These are phyloP conservation scores for Candida broadrunensis DNA, from an alignment of 805 yeast species.

Conservation along the genomic window DNA sequence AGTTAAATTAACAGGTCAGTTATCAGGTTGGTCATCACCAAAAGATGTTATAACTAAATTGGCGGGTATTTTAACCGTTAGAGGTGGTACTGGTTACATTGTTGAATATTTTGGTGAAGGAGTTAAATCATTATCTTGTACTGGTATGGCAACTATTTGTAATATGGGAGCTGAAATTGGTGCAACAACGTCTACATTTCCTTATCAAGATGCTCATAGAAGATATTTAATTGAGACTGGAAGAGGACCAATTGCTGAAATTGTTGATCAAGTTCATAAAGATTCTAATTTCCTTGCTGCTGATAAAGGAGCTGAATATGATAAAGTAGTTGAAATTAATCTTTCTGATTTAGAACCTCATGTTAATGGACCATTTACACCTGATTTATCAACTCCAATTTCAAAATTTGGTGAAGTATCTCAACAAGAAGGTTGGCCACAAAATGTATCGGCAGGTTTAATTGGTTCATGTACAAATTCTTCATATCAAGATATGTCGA, in stretches of 20 bases:
- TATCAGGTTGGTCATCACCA: slow-evolving; percentile 95
- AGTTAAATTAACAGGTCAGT: slow-evolving; percentile 84
- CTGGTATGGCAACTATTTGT: slow-evolving; percentile 99
- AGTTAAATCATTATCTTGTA: slow-evolving; percentile 82
- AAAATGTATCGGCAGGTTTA: slow-evolving; percentile 82
- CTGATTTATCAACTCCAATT: slow-evolving; percentile 93
- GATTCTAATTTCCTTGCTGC: slow-evolving; percentile 68
- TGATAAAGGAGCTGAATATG: slow-evolving; percentile 87
- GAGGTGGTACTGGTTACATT: slow-evolving; percentile 97
- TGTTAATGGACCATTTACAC: slow-evolving; percentile 97
- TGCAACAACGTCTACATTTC: slow-evolving; percentile 97
- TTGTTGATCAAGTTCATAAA: slow-evolving; percentile 63
- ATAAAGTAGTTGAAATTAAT: slow-evolving; percentile 87
- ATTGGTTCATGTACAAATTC: slow-evolving; percentile 99
- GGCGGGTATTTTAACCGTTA: slow-evolving; percentile 90
- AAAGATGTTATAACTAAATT: slow-evolving; percentile 92
- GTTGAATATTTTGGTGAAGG: slow-evolving; percentile 98
- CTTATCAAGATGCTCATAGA: slow-evolving; percentile 78
- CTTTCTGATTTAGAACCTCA: slow-evolving; percentile 87
- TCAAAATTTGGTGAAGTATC: slow-evolving; percentile 76
- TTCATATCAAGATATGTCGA: slow-evolving; percentile 96
- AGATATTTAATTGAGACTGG: slow-evolving; percentile 81
- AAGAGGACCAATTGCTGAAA: slow-evolving; percentile 77
- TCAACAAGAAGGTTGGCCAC: slow-evolving; percentile 79
- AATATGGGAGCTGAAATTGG: slow-evolving; percentile 99